These are phyloP conservation scores for Penicillium robsamsonii DNA, from an alignment of 495 filamentous ascomycete species.

Conservation along the genomic window DNA sequence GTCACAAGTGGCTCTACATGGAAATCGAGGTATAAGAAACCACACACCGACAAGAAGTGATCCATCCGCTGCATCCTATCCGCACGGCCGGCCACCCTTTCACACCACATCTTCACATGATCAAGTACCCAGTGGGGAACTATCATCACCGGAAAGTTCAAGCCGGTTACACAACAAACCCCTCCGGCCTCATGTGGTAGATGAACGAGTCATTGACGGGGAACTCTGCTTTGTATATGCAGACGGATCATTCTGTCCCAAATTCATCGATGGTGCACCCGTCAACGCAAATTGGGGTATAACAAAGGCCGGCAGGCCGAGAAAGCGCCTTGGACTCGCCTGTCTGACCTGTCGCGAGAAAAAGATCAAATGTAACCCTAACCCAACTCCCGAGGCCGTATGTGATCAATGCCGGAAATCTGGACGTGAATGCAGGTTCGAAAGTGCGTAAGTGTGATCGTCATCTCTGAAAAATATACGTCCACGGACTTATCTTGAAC, in stretches of 20 bases:
- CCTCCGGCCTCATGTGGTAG: slow-evolving; percentile 45
- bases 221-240: slow-evolving; percentile 87
- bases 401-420: slow-evolving; percentile 92
- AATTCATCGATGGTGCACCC: slow-evolving; percentile 76
- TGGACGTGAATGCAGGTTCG: slow-evolving; percentile 77
- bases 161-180: slow-evolving; percentile 19
- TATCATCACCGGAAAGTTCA: slow-evolving; percentile 24
- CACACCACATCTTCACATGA: slow-evolving; percentile 22
- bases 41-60: slow-evolving; percentile 26
- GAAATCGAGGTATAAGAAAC: slow-evolving; percentile 19
- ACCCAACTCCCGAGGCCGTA: slow-evolving; percentile 57
- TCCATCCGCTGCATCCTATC: slow-evolving; percentile 15
- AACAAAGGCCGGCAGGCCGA: slow-evolving; percentile 87
- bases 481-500: not conserved
- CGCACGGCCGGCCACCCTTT: slow-evolving; percentile 15
- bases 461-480: not conserved
- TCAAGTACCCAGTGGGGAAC: slow-evolving; percentile 14
- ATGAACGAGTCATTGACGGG: slow-evolving; percentile 59
- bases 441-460: slow-evolving; percentile 70
- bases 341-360: slow-evolving; percentile 91
- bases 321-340: slow-evolving; percentile 84
- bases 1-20: slow-evolving; percentile 34
- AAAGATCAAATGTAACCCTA: slow-evolving; percentile 95
- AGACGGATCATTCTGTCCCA: slow-evolving; percentile 79
- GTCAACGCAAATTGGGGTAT: slow-evolving; percentile 93